Evolutionary conservation across 2,329 filamentous ascomycete genomes (phyloP).

Genomic region (Geosmithia morbida): DNA sequence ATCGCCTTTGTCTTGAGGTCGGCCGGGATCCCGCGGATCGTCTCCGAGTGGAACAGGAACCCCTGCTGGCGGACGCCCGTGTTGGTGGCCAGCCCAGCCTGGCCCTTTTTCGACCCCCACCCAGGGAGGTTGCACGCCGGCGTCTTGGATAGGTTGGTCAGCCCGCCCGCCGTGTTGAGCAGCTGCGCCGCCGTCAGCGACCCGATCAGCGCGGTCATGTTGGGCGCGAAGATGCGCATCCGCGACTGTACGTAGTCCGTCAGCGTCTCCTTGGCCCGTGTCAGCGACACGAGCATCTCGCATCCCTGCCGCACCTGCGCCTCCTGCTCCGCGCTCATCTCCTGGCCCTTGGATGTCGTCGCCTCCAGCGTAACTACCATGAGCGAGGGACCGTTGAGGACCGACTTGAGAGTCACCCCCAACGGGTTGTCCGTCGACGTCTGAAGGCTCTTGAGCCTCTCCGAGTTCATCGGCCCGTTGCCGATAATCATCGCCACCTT

Average conservation of each 20-base stretch:
- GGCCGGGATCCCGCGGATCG: slow-evolving; percentile 70
- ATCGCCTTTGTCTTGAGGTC: slow-evolving; percentile 89
- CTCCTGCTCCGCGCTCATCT: slow-evolving; percentile 64
- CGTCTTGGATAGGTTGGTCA: slow-evolving; percentile 79
- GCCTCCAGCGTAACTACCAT: slow-evolving; percentile 96
- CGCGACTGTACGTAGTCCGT: slow-evolving; percentile 93
- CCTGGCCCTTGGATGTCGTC: slow-evolving; percentile 70
- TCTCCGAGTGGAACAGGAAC: slow-evolving; percentile 81
- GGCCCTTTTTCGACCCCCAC: slow-evolving; percentile 78
- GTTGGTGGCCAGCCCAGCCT: slow-evolving; percentile 80
- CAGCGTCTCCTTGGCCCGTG: slow-evolving; percentile 72
- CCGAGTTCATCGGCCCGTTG: slow-evolving; percentile 74
- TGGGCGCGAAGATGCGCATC: slow-evolving; percentile 93
- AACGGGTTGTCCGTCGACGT: slow-evolving; percentile 66
- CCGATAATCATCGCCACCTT: slow-evolving; percentile 88
- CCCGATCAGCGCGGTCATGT: slow-evolving; percentile 79
- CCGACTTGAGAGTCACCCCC: slow-evolving; percentile 57
- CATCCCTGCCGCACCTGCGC: slow-evolving; percentile 63
- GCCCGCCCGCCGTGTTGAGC: slow-evolving; percentile 84
- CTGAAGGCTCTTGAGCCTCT: slow-evolving; percentile 68
- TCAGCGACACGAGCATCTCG: slow-evolving; percentile 75
- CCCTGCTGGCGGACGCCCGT: slow-evolving; percentile 83
- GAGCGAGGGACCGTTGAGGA: slow-evolving; percentile 76
- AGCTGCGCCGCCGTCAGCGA: slow-evolving; percentile 89
- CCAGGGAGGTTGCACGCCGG: slow-evolving; percentile 87